These are phyloP conservation scores for Lecanoromycetidae sp. DNA, from an alignment of 2,329 filamentous ascomycete species.

Conservation along the genomic window DNA sequence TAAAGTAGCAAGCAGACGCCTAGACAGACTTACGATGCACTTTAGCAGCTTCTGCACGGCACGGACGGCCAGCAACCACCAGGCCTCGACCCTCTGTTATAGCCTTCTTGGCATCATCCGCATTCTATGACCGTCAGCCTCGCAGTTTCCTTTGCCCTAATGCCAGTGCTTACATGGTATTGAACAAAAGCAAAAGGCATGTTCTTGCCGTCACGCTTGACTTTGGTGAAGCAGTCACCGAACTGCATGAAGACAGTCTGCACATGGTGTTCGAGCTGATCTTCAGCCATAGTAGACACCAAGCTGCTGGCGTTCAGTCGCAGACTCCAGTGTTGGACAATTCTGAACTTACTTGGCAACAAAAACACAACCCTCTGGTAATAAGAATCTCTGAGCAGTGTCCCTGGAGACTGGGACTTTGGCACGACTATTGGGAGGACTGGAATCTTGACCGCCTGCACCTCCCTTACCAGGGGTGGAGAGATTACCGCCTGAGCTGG, in stretches of 20 bases:
- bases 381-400: slow-evolving; percentile 42
- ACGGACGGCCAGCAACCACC: slow-evolving; percentile 43
- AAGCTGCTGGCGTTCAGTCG: slow-evolving; percentile 33
- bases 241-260: slow-evolving; percentile 42
- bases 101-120: slow-evolving; percentile 39
- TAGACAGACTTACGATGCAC: slow-evolving; percentile 40
- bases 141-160: slow-evolving; percentile 14
- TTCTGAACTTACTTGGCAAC: slow-evolving; percentile 48
- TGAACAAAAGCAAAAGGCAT: slow-evolving; percentile 57
- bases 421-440: slow-evolving; percentile 12
- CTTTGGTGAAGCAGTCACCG: slow-evolving; percentile 50
- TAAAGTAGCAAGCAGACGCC: not conserved
- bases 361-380: slow-evolving; percentile 48
- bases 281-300: slow-evolving; percentile 38
- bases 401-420: slow-evolving; percentile 15
- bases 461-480: no score
- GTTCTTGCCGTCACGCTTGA: slow-evolving; percentile 43
- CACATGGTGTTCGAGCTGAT: slow-evolving; percentile 41
- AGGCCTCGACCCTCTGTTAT: slow-evolving; percentile 36
- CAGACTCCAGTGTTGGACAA: not conserved
- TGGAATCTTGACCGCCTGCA: no score
- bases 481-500: not conserved
- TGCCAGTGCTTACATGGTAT: slow-evolving; percentile 44
- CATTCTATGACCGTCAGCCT: slow-evolving; percentile 29
- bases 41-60: slow-evolving; percentile 48